Evolutionary conservation across 306 rosid genomes (phyloP).

Genomic region (Trifolium pratense): DNA sequence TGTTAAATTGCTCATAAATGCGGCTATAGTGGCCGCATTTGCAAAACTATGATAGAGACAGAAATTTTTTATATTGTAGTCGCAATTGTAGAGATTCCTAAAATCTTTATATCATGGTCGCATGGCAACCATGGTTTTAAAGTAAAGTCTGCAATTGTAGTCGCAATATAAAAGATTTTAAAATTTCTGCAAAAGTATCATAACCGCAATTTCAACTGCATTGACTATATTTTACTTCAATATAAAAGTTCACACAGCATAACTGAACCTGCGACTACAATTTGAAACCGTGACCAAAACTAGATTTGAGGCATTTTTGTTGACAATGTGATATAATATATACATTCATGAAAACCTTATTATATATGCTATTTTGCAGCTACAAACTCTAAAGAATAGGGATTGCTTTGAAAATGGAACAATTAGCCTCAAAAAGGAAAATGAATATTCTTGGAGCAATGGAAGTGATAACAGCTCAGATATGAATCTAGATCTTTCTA

Average conservation of each 20-base stretch:
- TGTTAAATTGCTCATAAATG: too few species aligned
- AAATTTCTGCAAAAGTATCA: not conserved
- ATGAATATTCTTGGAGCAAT: slow-evolving; percentile 81
- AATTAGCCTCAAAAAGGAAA: slow-evolving; percentile 58
- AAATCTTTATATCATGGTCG: too few species aligned
- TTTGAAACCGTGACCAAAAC: too few species aligned
- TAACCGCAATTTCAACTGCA: too few species aligned
- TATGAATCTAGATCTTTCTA: slow-evolving; percentile 73
- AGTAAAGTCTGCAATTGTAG: too few species aligned
- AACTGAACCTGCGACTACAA: not conserved
- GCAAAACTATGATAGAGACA: not conserved
- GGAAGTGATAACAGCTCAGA: slow-evolving; percentile 84
- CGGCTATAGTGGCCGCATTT: not conserved
- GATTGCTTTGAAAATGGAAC: slow-evolving; percentile 50
- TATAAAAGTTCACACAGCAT: too few species aligned
- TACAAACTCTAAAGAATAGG: slow-evolving; percentile 57
- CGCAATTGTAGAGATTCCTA: too few species aligned
- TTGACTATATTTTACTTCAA: too few species aligned
- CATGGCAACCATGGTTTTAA: too few species aligned
- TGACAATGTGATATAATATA: not conserved
- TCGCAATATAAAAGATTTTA: too few species aligned
- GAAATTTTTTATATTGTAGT: too few species aligned
- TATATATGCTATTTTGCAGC: slow-evolving; percentile 52
- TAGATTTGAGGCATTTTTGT: not conserved
- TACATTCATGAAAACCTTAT: slow-evolving; percentile 24